Percentiles rank a stretch among this genome's conserved stretches.
Conservation (phyloP, 371 early-diverging fungal species). For the Globomyces sp. region DNA sequence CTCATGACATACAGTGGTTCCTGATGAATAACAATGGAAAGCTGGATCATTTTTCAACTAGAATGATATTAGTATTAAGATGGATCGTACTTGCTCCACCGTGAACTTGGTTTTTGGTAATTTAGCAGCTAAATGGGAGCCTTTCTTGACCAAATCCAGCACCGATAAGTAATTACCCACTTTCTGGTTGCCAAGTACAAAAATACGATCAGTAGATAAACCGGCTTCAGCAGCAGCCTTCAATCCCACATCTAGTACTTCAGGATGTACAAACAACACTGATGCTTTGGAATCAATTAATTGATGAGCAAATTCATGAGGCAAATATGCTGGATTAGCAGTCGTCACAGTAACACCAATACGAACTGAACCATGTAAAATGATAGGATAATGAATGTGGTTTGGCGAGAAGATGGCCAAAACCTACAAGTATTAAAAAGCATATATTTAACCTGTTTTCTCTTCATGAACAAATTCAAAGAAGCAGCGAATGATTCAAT, state of each 20-base stretch:
- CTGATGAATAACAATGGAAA: slow-evolving; percentile 83
- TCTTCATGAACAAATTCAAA: slow-evolving; percentile 59
- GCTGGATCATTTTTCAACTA: slow-evolving; percentile 56
- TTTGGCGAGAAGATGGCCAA: slow-evolving; percentile 71
- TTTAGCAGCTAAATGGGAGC: slow-evolving; percentile 14
- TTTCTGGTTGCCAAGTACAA: slow-evolving; percentile 58
- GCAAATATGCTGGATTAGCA: slow-evolving; percentile 17
- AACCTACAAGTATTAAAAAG: no score
- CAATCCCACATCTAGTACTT: slow-evolving; percentile 34
- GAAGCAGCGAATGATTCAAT: slow-evolving; percentile 69
- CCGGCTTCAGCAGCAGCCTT: slow-evolving; percentile 60
- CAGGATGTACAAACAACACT: background rate
- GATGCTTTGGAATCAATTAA: slow-evolving; percentile 6
- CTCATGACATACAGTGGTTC: slow-evolving; percentile 72
- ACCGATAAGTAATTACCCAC: slow-evolving; percentile 35
- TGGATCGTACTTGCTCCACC: no score
- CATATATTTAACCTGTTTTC: slow-evolving; percentile 67
- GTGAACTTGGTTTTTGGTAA: slow-evolving; percentile 26
- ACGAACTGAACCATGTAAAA: slow-evolving; percentile 49
- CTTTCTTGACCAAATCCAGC: slow-evolving; percentile 26
- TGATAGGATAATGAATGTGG: slow-evolving; percentile 57
- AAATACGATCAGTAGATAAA: slow-evolving; percentile 45
- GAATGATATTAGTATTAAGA: slow-evolving; percentile 2
- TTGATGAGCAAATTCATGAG: slow-evolving; percentile 15
- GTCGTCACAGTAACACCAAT: slow-evolving; percentile 30